Evolutionary conservation across 1,284 basidiomycete genomes (phyloP).

Genomic region (Apiotrichum veenhuisii): DNA sequence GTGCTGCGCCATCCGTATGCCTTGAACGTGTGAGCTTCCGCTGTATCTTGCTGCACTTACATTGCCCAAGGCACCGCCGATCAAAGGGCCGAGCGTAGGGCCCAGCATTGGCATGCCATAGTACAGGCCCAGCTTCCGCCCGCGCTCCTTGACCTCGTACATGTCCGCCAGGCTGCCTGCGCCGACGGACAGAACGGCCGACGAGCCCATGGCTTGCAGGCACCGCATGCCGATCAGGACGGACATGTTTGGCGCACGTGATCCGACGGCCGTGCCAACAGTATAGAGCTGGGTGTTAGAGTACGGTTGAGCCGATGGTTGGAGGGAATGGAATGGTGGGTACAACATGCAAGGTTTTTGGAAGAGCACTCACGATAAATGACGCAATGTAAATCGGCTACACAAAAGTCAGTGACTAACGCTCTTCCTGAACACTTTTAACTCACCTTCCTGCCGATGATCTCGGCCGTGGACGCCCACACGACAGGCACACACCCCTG

Average conservation of each 20-base stretch:
- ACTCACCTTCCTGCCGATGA: slow-evolving; percentile 71
- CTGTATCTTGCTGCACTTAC: neutral
- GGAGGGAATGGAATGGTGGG: no score
- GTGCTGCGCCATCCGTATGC: slow-evolving; percentile 70
- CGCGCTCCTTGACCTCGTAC: slow-evolving; percentile 72
- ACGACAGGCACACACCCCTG: slow-evolving; percentile 44
- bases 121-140: slow-evolving; percentile 56
- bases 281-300: slow-evolving; percentile 55
- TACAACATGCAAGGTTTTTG: no score
- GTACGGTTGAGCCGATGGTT: no score
- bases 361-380: slow-evolving; percentile 46
- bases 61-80: slow-evolving; percentile 59
- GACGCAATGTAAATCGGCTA: slow-evolving; percentile 66
- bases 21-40: slow-evolving; percentile 26
- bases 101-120: slow-evolving; percentile 53
- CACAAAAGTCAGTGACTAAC: neutral
- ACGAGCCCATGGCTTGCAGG: slow-evolving; percentile 56
- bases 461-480: slow-evolving; percentile 57
- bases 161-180: slow-evolving; percentile 74
- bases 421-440: neutral
- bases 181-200: slow-evolving; percentile 71
- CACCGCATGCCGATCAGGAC: slow-evolving; percentile 60
- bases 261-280: slow-evolving; percentile 63
- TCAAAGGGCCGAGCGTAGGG: slow-evolving; percentile 65
- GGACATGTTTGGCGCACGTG: slow-evolving; percentile 59